Evolutionary conservation across 345 rosid species (phyloP), one percentile per base, ranked within the genome.

Genomic region (Murraya koenigii): DNA sequence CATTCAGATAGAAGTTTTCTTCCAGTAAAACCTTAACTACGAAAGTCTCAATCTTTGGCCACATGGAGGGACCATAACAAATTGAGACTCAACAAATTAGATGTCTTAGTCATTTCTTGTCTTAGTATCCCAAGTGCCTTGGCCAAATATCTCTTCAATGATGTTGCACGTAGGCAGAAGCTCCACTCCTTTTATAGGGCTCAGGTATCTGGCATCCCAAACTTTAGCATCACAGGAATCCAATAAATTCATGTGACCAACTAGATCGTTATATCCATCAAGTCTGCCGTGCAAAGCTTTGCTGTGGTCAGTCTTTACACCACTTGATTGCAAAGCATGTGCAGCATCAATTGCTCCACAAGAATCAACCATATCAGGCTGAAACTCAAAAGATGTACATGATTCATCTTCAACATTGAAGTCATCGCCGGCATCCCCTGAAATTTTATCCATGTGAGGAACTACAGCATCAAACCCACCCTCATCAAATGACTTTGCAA

Each of bases 61-160:
- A n/a, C 35, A 35, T 30, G 0, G 63, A 54, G 71, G 71, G n/a
- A 63, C n/a, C 35, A 15, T 7, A 36, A 62, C 66, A 33, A 67
- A 58, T 59, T 60, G 36, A 26, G 71, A 66, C 76, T 71, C 58
- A 25, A 75, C 64, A 66, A 13, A 74, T 55, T 69, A 19, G 78
- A 38, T 81, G 75, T 73, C 52, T n/a, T 56, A 49, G 67, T 78
- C 82, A 79, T 77, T 80, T 68, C 77, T 77, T 63, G 78, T 67
- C 87, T 85, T 79, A 79, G 77, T 78, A 61, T 80, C 82, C 80
- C 81, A 80, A 52, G 88, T 66, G 64, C 80, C 85, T 68, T 82
- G 84, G 47, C 93, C 90, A 71, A 86, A 86, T 59, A 89, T 86
- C 85, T 87, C 97, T 62, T 91, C 91, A 65, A 90, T 87, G 54